A percentile compares a stretch with the other conserved stretches of the same genome.
Evolutionary conservation across 495 filamentous ascomycete species (phyloP).

Genomic region (Margaritispora aquatica): DNA sequence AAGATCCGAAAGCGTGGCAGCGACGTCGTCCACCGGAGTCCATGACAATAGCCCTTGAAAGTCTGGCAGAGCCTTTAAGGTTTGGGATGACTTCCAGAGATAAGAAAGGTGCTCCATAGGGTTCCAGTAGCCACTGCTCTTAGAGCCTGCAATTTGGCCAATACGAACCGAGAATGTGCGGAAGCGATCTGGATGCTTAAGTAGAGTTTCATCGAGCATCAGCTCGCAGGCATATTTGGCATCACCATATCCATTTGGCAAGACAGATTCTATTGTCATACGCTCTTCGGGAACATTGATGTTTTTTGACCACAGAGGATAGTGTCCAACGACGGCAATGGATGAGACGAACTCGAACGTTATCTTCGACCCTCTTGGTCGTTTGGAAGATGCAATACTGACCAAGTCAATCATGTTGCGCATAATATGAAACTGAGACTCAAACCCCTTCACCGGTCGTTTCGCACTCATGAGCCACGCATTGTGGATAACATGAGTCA

Average conservation of each 20-base stretch:
- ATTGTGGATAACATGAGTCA: constrained; percentile 52
- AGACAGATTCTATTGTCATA: constrained; percentile 28
- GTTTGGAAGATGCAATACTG: constrained; percentile 22
- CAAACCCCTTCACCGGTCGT: constrained; percentile 36
- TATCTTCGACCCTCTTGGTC: constrained; percentile 23
- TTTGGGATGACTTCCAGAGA: constrained; percentile 46
- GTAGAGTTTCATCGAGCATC: constrained; percentile 43
- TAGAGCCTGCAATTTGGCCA: constrained; percentile 46
- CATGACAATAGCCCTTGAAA: constrained; percentile 38
- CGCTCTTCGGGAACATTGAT: constrained; percentile 31
- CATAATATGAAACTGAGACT: constrained; percentile 43
- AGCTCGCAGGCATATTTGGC: constrained; percentile 47
- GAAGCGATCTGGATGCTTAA: constrained; percentile 35
- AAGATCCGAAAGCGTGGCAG: constrained; percentile 34
- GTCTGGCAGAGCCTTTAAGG: constrained; percentile 36
- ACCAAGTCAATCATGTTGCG: constrained; percentile 42
- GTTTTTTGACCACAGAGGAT: constrained; percentile 27
- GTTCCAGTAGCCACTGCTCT: constrained; percentile 46
- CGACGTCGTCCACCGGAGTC: constrained; percentile 43
- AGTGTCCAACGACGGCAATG: constrained; percentile 41
- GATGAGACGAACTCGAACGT: constrained; percentile 51
- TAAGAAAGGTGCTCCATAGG: constrained; percentile 40
- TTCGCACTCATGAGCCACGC: constrained; percentile 52
- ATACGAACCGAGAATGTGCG: constrained; percentile 37
- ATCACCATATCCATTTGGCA: constrained; percentile 42